These are phyloP conservation scores for Thermothelomyces thermophilus DNA, from an alignment of 2,329 filamentous ascomycete genomes.

Conservation along the genomic window DNA sequence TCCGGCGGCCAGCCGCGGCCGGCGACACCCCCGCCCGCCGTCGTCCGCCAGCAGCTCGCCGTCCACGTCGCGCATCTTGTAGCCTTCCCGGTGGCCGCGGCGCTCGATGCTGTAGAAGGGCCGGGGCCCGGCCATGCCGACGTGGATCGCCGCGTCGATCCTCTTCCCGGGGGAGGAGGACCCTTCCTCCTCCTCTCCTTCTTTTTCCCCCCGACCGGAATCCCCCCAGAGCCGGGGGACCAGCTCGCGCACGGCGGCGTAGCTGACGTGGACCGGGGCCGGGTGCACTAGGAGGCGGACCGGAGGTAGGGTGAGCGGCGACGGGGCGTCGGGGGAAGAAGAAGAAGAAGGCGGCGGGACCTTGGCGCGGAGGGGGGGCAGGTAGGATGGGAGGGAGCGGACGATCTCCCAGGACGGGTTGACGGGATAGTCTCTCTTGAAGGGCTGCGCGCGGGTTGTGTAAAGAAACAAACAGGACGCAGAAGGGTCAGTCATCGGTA, in stretches of 20 bases:
- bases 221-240: constrained; percentile 55
- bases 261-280: constrained; percentile 63
- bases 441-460: constrained; percentile 53
- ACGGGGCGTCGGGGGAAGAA: constrained; percentile 20
- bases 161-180: no score
- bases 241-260: constrained; percentile 56
- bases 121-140: constrained; percentile 67
- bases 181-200: constrained; percentile 11
- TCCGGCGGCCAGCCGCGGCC: constrained; percentile 29
- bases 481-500: constrained; percentile 2
- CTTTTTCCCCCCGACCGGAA: constrained; percentile 23
- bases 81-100: constrained; percentile 64
- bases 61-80: constrained; percentile 65
- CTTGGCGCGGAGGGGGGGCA: constrained; percentile 47
- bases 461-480: no score
- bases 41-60: constrained; percentile 50
- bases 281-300: constrained; percentile 61
- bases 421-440: constrained; percentile 60
- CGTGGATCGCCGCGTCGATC: constrained; percentile 65
- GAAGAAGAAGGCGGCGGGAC: constrained; percentile 15
- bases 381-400: constrained; percentile 55
- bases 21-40: constrained; percentile 23
- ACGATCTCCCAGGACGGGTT: constrained; percentile 83
- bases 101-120: constrained; percentile 65
- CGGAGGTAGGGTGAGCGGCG: constrained; percentile 30